Evolutionary conservation across 768 basidiomycete species (phyloP).

Genomic region (Tricholoma sp.): DNA sequence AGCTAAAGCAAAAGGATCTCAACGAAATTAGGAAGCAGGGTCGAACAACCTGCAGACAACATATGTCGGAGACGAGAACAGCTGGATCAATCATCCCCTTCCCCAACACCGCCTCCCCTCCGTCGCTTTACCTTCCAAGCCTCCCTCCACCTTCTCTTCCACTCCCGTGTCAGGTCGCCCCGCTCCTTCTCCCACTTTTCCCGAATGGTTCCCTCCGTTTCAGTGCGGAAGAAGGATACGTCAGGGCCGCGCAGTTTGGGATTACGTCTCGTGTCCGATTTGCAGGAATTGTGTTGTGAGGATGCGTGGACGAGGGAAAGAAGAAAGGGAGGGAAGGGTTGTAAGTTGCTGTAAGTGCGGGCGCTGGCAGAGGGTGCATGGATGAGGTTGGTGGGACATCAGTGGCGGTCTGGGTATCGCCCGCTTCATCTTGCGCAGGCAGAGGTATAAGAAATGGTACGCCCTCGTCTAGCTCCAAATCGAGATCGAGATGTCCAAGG

Average conservation of each 20-base stretch:
- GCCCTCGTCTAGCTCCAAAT: slow-evolving; percentile 63
- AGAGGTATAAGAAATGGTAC: slow-evolving; percentile 21
- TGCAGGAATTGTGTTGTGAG: neutral
- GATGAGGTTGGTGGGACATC: slow-evolving; percentile 10
- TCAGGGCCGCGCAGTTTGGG: slow-evolving; percentile 25
- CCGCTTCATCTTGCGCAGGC: neutral
- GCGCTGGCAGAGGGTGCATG: neutral
- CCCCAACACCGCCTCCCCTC: slow-evolving; percentile 25
- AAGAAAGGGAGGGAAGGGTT: slow-evolving; percentile 56
- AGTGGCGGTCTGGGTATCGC: slow-evolving; percentile 12
- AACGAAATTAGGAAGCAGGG: too few relatives aligned
- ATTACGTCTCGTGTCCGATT: neutral
- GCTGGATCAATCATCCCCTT: neutral
- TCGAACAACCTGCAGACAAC: too few relatives aligned
- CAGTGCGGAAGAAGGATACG: slow-evolving; percentile 44
- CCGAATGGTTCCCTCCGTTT: slow-evolving; percentile 55
- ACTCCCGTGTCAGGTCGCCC: slow-evolving; percentile 62
- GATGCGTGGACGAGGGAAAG: slow-evolving; percentile 40
- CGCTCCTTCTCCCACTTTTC: slow-evolving; percentile 68
- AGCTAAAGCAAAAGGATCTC: too few relatives aligned
- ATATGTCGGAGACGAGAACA: too few relatives aligned
- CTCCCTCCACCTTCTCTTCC: slow-evolving; percentile 75
- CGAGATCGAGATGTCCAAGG: slow-evolving; percentile 69
- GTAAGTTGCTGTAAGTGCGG: neutral
- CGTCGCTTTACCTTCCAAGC: slow-evolving; percentile 61